Evolutionary conservation across 768 basidiomycete genomes (phyloP).

Genomic region (Austroboletus eburneus): DNA sequence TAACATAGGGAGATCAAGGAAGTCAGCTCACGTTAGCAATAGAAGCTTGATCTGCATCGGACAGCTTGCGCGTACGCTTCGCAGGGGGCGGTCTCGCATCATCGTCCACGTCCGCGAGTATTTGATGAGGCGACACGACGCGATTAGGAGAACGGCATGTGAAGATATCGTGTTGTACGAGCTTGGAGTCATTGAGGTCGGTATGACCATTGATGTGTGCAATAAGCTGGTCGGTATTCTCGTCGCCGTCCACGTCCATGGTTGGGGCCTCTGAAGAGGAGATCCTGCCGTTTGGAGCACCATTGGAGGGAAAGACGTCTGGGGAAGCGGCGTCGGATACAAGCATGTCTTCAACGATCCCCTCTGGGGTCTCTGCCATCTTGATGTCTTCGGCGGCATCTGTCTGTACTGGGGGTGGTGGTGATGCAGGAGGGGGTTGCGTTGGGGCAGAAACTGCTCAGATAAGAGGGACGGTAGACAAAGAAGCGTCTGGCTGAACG

Average conservation of each 20-base stretch:
- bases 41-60: conserved; percentile 73
- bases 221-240: conserved; percentile 26
- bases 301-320: conserved; percentile 2
- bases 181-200: conserved; percentile 4
- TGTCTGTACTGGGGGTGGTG: conserved; percentile 42
- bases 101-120: conserved; percentile 30
- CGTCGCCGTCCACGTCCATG: conserved; percentile 28
- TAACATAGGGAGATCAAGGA: conserved; percentile 47
- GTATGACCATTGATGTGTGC: conserved; percentile 26
- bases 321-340: conserved; percentile 13
- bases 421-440: conserved; percentile 42
- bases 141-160: conserved; percentile 33
- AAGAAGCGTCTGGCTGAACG: conserved; percentile 19
- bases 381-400: conserved; percentile 51
- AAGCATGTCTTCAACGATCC: conserved; percentile 12
- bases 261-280: conserved; percentile 29
- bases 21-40: conserved; percentile 62
- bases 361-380: conserved; percentile 40
- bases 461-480: conserved; percentile 27
- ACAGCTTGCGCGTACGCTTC: conserved; percentile 73
- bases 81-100: conserved; percentile 73
- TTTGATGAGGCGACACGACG: conserved; percentile 29
- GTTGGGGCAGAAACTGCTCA: conserved; percentile 41
- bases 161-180: conserved; percentile 29
- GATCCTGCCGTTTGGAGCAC: conserved; percentile 21